Conservation (phyloP, 345 rosid species). For the Populus deltoides region DNA sequence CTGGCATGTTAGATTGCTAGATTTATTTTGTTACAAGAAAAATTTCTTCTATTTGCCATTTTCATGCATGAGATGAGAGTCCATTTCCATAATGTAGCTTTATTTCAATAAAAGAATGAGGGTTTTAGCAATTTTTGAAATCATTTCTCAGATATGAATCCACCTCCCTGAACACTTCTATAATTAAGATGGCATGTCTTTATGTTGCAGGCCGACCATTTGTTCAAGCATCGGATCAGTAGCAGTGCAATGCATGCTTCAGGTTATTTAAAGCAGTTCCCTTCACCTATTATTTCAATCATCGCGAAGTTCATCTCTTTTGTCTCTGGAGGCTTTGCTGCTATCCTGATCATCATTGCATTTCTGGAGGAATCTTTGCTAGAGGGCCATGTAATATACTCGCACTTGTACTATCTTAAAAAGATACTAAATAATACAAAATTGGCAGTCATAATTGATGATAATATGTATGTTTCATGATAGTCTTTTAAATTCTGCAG, state of each 20-base stretch:
- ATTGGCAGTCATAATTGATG: not conserved
- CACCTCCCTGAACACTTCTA: not conserved
- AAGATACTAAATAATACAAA: not conserved
- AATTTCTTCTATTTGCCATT: not conserved
- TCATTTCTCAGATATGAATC: not conserved
- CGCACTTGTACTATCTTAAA: slow-evolving; percentile 3
- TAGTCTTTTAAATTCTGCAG: slow-evolving; percentile 40
- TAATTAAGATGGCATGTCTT: not conserved
- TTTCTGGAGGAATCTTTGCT: slow-evolving; percentile 96
- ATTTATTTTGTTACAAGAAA: not conserved
- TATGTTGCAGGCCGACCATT: slow-evolving; percentile 80
- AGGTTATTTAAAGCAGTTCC: slow-evolving; percentile 85
- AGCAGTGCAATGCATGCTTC: slow-evolving; percentile 84
- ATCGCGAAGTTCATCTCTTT: slow-evolving; percentile 91
- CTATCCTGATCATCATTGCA: slow-evolving; percentile 90
- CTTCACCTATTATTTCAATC: slow-evolving; percentile 83
- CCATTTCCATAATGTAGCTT: not conserved
- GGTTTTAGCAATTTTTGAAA: not conserved
- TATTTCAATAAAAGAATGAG: slow-evolving; percentile 1
- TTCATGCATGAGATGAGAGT: not conserved
- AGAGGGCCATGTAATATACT: slow-evolving; percentile 84
- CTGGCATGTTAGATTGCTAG: not conserved
- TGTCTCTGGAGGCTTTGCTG: slow-evolving; percentile 97
- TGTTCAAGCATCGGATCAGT: slow-evolving; percentile 93
- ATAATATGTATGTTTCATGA: not conserved